Conservation (phyloP, 148 eudicot species). For the Vaccinium darrowii region DNA sequence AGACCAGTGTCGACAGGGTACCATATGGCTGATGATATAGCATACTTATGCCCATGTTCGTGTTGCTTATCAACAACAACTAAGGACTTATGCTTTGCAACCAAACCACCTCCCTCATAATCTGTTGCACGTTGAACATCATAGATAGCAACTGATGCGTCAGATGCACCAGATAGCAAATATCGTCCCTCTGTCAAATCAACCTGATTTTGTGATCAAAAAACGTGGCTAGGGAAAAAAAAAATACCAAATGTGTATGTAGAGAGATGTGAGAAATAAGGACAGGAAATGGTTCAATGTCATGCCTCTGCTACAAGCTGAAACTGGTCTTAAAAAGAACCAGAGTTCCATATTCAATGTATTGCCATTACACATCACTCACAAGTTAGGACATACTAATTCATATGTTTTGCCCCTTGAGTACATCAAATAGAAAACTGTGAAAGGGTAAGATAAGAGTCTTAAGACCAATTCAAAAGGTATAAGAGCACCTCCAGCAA, state of each 20-base stretch:
- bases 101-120: slow-evolving; percentile 52
- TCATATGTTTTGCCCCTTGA: not conserved
- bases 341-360: not conserved
- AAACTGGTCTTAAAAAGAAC: not conserved
- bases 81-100: slow-evolving; percentile 68
- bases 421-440: not conserved
- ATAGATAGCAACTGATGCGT: slow-evolving; percentile 81
- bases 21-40: slow-evolving; percentile 88
- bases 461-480: not conserved
- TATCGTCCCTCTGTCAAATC: slow-evolving; percentile 99
- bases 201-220: slow-evolving; percentile 75
- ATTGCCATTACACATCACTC: not conserved
- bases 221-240: slow-evolving; percentile 15
- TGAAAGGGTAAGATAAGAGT: not conserved
- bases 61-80: slow-evolving; percentile 77
- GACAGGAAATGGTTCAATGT: not conserved
- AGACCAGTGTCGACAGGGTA: slow-evolving; percentile 94
- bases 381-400: too few relatives aligned
- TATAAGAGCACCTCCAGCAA: not conserved
- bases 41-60: slow-evolving; percentile 76
- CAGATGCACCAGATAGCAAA: slow-evolving; percentile 81
- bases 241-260: not conserved
- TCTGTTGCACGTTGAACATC: slow-evolving; percentile 79
- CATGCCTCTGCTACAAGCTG: not conserved
- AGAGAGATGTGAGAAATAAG: not conserved